Evolutionary conservation across 352 stramenopile species (phyloP).

Genomic region (Pythium folliculosum): DNA sequence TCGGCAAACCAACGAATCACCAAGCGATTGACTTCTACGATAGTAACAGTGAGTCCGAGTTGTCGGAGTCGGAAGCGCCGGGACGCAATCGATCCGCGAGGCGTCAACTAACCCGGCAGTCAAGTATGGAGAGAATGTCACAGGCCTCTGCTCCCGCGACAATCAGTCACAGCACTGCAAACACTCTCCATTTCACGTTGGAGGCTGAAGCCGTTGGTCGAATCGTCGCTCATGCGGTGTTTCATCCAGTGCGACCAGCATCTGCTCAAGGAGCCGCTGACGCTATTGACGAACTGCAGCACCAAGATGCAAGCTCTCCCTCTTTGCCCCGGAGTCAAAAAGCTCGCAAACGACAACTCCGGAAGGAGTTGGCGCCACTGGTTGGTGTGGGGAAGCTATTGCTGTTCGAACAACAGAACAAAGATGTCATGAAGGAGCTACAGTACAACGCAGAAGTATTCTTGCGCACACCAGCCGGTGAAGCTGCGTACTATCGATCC

Average conservation of each 20-base stretch:
- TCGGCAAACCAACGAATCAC: slow-evolving; percentile 30
- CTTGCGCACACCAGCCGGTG: slow-evolving; percentile 59
- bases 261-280: neutral
- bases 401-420: slow-evolving; percentile 90
- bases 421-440: slow-evolving; percentile 90
- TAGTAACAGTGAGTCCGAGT: slow-evolving; percentile 87
- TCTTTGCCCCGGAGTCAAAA: slow-evolving; percentile 51
- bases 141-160: neutral
- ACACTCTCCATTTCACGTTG: slow-evolving; percentile 80
- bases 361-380: slow-evolving; percentile 67
- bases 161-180: slow-evolving; percentile 39
- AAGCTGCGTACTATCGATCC: slow-evolving; percentile 73
- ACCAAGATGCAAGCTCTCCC: slow-evolving; percentile 23
- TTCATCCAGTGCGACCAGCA: slow-evolving; percentile 45
- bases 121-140: neutral
- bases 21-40: slow-evolving; percentile 60
- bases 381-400: slow-evolving; percentile 80
- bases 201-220: slow-evolving; percentile 81
- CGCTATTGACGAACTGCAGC: slow-evolving; percentile 15
- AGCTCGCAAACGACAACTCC: slow-evolving; percentile 68
- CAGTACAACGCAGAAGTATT: slow-evolving; percentile 89
- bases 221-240: slow-evolving; percentile 79
- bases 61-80: slow-evolving; percentile 69
- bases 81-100: slow-evolving; percentile 32
- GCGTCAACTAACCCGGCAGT: slow-evolving; percentile 22